Evolutionary conservation across 768 basidiomycete genomes (phyloP).

Genomic region (Serendipita indica): DNA sequence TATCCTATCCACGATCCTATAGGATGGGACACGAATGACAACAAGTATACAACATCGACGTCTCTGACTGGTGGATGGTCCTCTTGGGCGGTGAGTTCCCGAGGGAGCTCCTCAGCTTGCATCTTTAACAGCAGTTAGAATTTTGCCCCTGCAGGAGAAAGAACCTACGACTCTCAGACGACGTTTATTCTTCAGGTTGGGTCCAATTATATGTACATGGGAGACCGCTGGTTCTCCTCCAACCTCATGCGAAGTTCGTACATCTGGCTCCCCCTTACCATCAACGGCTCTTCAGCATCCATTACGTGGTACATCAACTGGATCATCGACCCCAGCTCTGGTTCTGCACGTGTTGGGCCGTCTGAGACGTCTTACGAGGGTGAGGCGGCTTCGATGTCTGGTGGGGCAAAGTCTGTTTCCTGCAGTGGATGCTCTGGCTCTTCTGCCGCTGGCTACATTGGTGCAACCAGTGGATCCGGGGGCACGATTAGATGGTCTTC

Average conservation of each 20-base stretch:
- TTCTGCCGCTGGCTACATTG: slow-evolving; percentile 10
- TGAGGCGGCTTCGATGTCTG: slow-evolving; percentile 4
- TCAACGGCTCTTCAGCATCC: slow-evolving; percentile 11
- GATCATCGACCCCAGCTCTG: slow-evolving; percentile 11
- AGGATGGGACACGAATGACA: slow-evolving; percentile 13
- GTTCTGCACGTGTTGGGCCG: slow-evolving; percentile 4
- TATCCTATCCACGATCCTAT: not conserved
- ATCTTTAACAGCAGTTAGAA: not conserved
- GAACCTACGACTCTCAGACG: slow-evolving; percentile 12
- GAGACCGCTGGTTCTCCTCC: slow-evolving; percentile 13
- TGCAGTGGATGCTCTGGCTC: slow-evolving; percentile 12
- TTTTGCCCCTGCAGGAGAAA: slow-evolving; percentile 11
- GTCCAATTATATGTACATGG: slow-evolving; percentile 13
- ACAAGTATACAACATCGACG: slow-evolving; percentile 10
- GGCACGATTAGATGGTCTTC: slow-evolving; percentile 2
- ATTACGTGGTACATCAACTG: slow-evolving; percentile 13
- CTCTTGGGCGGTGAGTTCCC: slow-evolving; percentile 3
- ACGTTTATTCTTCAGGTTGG: slow-evolving; percentile 12
- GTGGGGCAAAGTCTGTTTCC: slow-evolving; percentile 8
- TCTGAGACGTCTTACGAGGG: slow-evolving; percentile 12
- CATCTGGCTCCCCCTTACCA: slow-evolving; percentile 13
- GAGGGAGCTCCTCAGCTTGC: not conserved
- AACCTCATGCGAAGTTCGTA: slow-evolving; percentile 13
- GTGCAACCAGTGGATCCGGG: not conserved
- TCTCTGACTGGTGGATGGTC: slow-evolving; percentile 11